Conservation (phyloP, 2,329 filamentous ascomycete genomes). For the Hymenoscyphus scutula region DNA sequence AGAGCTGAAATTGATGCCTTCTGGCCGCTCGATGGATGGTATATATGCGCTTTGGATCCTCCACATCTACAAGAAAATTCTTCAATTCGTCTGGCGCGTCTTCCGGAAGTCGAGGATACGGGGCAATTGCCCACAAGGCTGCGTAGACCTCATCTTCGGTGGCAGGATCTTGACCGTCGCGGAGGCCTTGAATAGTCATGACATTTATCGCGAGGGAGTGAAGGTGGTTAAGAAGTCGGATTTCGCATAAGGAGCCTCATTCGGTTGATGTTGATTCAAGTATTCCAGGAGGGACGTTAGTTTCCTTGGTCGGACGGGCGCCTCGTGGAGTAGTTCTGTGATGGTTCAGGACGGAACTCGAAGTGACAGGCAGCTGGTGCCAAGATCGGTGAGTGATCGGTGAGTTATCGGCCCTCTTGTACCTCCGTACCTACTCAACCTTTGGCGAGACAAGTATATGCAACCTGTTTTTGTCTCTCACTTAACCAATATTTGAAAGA, state of each 20-base stretch:
- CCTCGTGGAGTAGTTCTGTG: neutral
- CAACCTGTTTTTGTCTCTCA: no score
- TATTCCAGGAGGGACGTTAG: neutral
- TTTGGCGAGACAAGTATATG: no score
- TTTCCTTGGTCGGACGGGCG: neutral
- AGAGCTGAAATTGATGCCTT: constrained; percentile 61
- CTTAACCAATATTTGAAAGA: no score
- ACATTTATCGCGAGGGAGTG: neutral
- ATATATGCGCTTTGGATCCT: constrained; percentile 61
- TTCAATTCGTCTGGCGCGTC: constrained; percentile 60
- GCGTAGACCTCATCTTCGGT: constrained; percentile 43
- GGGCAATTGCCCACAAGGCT: constrained; percentile 60
- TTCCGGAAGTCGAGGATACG: constrained; percentile 56
- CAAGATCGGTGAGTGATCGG: no score
- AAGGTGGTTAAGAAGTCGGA: neutral
- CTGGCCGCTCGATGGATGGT: constrained; percentile 59
- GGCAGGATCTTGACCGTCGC: constrained; percentile 20
- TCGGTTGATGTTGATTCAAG: neutral
- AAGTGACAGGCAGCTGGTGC: neutral
- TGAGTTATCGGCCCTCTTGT: no score
- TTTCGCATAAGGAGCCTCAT: neutral
- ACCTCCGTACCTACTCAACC: no score
- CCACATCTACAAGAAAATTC: constrained; percentile 54
- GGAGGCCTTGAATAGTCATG: constrained; percentile 12
- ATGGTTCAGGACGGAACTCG: neutral